Conservation (phyloP, 768 basidiomycete genomes). For the Macrolepiota fuliginosa region DNA sequence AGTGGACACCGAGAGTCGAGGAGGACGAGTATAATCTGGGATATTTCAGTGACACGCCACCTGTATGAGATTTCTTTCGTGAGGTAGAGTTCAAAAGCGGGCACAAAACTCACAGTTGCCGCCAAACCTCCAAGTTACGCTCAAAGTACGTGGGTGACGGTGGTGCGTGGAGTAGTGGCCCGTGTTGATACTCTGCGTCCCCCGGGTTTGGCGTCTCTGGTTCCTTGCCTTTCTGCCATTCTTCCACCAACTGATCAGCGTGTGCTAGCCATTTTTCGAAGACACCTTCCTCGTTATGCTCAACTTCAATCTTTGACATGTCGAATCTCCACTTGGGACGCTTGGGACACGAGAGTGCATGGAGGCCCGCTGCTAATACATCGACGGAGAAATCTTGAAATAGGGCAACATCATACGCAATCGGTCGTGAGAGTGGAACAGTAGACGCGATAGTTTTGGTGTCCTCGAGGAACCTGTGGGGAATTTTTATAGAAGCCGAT, state of each 20-base stretch:
- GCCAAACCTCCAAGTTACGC: constrained; percentile 91
- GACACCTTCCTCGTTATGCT: constrained; percentile 83
- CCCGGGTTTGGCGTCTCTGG: constrained; percentile 11
- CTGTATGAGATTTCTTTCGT: constrained; percentile 32
- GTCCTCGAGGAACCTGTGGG: constrained; percentile 56
- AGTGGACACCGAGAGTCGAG: constrained; percentile 89
- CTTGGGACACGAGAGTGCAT: constrained; percentile 48
- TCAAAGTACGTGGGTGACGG: constrained; percentile 80
- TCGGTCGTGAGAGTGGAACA: constrained; percentile 54
- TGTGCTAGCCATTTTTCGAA: constrained; percentile 77
- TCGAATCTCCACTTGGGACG: constrained; percentile 87
- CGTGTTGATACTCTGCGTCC: constrained; percentile 12
- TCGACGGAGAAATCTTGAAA: constrained; percentile 25
- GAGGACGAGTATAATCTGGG: constrained; percentile 83
- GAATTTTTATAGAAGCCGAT: constrained; percentile 66
- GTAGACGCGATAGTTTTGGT: constrained; percentile 56
- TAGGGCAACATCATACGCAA: constrained; percentile 38
- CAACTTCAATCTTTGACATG: constrained; percentile 86
- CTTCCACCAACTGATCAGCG: constrained; percentile 54
- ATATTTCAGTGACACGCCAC: constrained; percentile 93
- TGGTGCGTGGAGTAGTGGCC: constrained; percentile 36
- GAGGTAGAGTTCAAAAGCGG: constrained; percentile 9
- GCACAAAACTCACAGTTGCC: constrained; percentile 68
- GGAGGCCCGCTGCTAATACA: constrained; percentile 15
- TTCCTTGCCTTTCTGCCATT: constrained; percentile 41